Percentiles rank a stretch among this genome's conserved stretches.
Evolutionary conservation across 768 basidiomycete species (phyloP).

Genomic region (Chiua virens): DNA sequence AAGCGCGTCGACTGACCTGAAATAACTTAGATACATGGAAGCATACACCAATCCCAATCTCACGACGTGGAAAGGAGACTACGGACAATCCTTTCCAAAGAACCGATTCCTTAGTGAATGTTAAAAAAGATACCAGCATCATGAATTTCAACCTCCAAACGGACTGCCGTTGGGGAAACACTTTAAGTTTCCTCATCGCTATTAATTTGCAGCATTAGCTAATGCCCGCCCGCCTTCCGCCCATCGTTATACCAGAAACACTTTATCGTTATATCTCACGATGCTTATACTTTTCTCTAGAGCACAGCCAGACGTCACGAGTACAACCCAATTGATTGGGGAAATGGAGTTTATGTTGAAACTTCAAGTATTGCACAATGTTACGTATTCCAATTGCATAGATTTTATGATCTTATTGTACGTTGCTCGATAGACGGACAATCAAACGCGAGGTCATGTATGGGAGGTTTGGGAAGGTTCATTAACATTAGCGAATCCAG

Average conservation of each 20-base stretch:
- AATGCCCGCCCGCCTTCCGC: background rate
- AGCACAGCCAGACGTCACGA: background rate
- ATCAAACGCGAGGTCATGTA: background rate
- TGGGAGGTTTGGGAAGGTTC: constrained; percentile 1
- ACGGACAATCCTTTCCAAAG: constrained; percentile 47
- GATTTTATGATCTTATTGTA: background rate
- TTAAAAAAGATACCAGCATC: constrained; percentile 18
- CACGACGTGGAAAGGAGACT: constrained; percentile 46
- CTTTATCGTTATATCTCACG: background rate
- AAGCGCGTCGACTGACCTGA: background rate
- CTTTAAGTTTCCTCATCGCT: background rate
- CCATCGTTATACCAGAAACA: background rate
- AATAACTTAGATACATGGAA: constrained; percentile 49
- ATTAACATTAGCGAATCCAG: constrained; percentile 7
- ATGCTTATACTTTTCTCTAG: background rate
- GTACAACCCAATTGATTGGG: background rate
- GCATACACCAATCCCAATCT: constrained; percentile 66
- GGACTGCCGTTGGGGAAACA: background rate
- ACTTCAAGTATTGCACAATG: too few relatives aligned
- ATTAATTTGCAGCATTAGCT: constrained; percentile 1
- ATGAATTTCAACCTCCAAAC: background rate
- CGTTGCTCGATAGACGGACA: background rate
- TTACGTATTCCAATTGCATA: background rate
- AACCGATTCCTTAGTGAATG: constrained; percentile 47
- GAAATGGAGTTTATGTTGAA: background rate